These are phyloP conservation scores for Eucalyptus caleyi DNA, from an alignment of 345 rosid species.

Conservation along the genomic window DNA sequence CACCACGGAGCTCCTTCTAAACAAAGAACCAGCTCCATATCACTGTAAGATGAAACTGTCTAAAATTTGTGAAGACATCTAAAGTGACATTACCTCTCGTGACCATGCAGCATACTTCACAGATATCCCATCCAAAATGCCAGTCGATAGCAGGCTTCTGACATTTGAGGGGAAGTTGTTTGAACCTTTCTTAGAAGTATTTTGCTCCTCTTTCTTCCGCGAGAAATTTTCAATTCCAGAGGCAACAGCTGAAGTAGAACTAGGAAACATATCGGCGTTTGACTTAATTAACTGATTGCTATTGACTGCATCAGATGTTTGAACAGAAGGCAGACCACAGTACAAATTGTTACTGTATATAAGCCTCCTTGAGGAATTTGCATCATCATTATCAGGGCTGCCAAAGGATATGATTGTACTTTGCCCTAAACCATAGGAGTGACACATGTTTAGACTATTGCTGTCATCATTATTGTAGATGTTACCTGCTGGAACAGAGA, in stretches of 20 bases:
- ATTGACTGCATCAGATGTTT: slow-evolving; percentile 22
- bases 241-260: slow-evolving; percentile 14
- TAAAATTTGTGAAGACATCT: slow-evolving; percentile 3
- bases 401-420: slow-evolving; percentile 63
- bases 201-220: slow-evolving; percentile 46
- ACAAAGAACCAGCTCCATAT: slow-evolving; percentile 7
- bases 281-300: slow-evolving; percentile 28
- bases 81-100: slow-evolving; percentile 53
- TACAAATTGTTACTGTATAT: slow-evolving; percentile 31
- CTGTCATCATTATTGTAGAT: slow-evolving; percentile 10
- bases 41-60: neutral
- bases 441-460: slow-evolving; percentile 2
- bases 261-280: slow-evolving; percentile 7
- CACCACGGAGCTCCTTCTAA: slow-evolving; percentile 71
- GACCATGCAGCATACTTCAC: slow-evolving; percentile 78
- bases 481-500: slow-evolving; percentile 10
- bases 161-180: slow-evolving; percentile 94
- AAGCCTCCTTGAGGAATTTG: slow-evolving; percentile 23
- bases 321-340: slow-evolving; percentile 31
- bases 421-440: slow-evolving; percentile 34
- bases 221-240: slow-evolving; percentile 33
- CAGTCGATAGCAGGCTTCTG: slow-evolving; percentile 86
- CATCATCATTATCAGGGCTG: slow-evolving; percentile 30
- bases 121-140: slow-evolving; percentile 89
- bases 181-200: slow-evolving; percentile 57